Percentiles rank a stretch among this genome's conserved stretches.
phyloP scores from a whole-genome alignment of 805 yeast genomes.

The Candida glaebosa region DNA sequence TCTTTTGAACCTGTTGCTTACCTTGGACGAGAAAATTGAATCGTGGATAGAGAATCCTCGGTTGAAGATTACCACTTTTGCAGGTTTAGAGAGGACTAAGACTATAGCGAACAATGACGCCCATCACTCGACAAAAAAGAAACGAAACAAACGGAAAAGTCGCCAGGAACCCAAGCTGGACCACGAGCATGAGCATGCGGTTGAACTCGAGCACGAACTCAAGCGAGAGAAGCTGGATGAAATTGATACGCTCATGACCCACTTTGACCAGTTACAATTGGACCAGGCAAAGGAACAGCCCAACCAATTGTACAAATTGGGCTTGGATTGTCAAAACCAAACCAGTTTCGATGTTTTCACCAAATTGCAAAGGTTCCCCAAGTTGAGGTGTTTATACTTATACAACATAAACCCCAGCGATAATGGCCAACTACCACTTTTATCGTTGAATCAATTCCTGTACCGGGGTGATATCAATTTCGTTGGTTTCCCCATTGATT shows the following conservation, averaged over 20 bases:
- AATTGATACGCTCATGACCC: neutral
- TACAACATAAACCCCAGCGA: neutral
- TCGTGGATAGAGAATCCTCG: neutral
- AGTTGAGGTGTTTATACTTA: neutral
- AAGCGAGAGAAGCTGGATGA: neutral
- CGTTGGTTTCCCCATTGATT: neutral
- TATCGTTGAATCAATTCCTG: neutral
- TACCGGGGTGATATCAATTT: neutral
- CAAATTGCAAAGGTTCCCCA: neutral
- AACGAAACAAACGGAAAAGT: neutral
- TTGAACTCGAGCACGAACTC: no score
- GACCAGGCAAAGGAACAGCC: neutral
- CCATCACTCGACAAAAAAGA: neutral
- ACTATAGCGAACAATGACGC: neutral
- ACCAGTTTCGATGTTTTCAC: neutral
- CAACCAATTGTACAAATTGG: neutral
- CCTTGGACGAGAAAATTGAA: neutral
- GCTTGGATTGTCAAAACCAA: neutral
- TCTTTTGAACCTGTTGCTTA: neutral
- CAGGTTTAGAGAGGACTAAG: neutral
- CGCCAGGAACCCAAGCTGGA: no score
- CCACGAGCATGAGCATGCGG: no score
- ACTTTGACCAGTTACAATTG: neutral
- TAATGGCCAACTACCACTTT: neutral
- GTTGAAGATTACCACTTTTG: neutral